A percentile compares a stretch with the other conserved stretches of the same genome.
phyloP scores from a whole-genome alignment of 441 rosid species.

The Metrosideros polymorpha region DNA sequence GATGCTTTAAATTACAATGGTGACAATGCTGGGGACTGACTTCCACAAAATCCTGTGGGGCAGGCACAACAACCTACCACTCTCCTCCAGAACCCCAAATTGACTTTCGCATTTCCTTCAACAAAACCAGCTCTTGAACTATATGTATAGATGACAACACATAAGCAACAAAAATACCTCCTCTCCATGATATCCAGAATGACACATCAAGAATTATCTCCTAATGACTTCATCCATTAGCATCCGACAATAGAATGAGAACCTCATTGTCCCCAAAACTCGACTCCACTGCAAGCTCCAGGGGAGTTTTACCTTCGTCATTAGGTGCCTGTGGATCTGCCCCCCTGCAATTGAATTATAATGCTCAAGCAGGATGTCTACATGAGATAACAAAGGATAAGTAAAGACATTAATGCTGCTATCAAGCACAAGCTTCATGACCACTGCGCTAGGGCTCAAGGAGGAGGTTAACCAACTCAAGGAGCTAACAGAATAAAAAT shows the following conservation, averaged over 20 bases:
- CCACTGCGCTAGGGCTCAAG: not conserved
- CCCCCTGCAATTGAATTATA: constrained; percentile 50
- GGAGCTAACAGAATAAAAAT: not conserved
- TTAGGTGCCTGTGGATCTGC: constrained; percentile 63
- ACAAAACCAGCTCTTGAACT: constrained; percentile 18
- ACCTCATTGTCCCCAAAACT: constrained; percentile 58
- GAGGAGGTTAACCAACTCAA: not conserved
- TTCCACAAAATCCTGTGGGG: constrained; percentile 24
- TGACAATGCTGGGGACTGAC: constrained; percentile 10
- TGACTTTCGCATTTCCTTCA: constrained; percentile 9
- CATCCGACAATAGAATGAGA: constrained; percentile 53
- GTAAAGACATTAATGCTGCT: not conserved
- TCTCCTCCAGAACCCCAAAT: constrained; percentile 8
- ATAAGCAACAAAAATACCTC: constrained; percentile 12
- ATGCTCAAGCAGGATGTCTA: not conserved
- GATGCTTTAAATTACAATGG: constrained; percentile 11
- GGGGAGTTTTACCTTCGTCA: constrained; percentile 63
- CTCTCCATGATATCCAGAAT: constrained; percentile 4
- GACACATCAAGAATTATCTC: not conserved
- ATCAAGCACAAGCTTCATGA: not conserved
- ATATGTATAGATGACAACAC: constrained; percentile 10
- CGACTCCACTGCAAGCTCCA: constrained; percentile 52
- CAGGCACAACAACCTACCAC: constrained; percentile 35
- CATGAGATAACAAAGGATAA: not conserved
- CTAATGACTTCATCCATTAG: constrained; percentile 30